Evolutionary conservation across 768 basidiomycete species (phyloP).

Genomic region (Hygrocybe coccinea): DNA sequence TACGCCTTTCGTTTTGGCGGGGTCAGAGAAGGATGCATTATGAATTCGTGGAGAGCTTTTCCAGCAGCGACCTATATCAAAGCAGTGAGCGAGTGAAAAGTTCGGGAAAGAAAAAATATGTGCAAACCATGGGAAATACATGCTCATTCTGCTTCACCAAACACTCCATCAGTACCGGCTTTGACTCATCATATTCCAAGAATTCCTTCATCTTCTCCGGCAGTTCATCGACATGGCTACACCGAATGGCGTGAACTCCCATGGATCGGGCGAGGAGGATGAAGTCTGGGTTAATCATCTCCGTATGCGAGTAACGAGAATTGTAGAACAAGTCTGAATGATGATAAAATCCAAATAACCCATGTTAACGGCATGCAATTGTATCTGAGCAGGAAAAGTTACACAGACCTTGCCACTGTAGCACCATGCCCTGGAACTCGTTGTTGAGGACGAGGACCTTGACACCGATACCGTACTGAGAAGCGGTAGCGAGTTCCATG

Average conservation of each 20-base stretch:
- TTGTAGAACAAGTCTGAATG: slow-evolving; percentile 87
- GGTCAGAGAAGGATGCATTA: slow-evolving; percentile 62
- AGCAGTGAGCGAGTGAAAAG: background rate
- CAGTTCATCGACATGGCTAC: slow-evolving; percentile 63
- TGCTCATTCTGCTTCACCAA: slow-evolving; percentile 78
- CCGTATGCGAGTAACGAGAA: slow-evolving; percentile 91
- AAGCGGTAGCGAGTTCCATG: slow-evolving; percentile 95
- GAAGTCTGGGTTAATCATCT: slow-evolving; percentile 95
- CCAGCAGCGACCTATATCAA: slow-evolving; percentile 73
- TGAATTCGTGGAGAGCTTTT: slow-evolving; percentile 88
- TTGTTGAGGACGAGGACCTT: slow-evolving; percentile 93
- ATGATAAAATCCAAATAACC: background rate
- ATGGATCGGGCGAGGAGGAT: slow-evolving; percentile 84
- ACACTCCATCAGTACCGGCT: slow-evolving; percentile 90
- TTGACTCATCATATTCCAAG: slow-evolving; percentile 83
- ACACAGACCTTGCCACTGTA: slow-evolving; percentile 91
- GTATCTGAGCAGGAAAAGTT: background rate
- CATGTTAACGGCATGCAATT: slow-evolving; percentile 7
- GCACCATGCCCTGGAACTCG: slow-evolving; percentile 98
- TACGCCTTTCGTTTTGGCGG: slow-evolving; percentile 1
- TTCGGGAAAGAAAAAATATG: background rate
- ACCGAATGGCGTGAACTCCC: slow-evolving; percentile 88
- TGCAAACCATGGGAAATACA: slow-evolving; percentile 82
- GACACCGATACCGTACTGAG: slow-evolving; percentile 88
- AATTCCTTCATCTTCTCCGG: slow-evolving; percentile 98